phyloP scores from a whole-genome alignment of 352 stramenopile species.

The Globisporangium iwayamae region DNA sequence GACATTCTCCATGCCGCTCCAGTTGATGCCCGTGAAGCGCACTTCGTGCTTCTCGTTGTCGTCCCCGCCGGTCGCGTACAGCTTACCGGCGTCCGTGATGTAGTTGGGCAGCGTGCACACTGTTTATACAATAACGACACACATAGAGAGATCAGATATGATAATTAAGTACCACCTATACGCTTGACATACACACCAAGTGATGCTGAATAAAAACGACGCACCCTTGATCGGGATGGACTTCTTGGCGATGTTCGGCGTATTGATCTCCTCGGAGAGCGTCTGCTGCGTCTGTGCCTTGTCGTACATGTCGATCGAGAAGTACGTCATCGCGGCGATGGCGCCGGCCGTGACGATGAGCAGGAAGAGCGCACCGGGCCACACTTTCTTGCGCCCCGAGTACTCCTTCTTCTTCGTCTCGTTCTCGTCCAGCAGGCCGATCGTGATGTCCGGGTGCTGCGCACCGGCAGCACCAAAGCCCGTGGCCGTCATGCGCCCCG shows the following conservation, averaged over 20 bases:
- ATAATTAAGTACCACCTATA: background rate
- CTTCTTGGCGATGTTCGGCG: constrained; percentile 27
- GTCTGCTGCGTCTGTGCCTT: constrained; percentile 60
- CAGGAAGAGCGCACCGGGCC: constrained; percentile 73
- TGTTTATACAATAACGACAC: constrained; percentile 14
- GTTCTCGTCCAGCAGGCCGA: constrained; percentile 60
- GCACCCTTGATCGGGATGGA: constrained; percentile 41
- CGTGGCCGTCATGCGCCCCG: constrained; percentile 18
- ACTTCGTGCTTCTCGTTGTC: constrained; percentile 52
- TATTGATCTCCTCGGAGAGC: constrained; percentile 48
- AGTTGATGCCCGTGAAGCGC: constrained; percentile 85
- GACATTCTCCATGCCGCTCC: constrained; percentile 83
- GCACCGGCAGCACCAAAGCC: constrained; percentile 2
- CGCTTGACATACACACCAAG: background rate
- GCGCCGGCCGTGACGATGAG: constrained; percentile 46
- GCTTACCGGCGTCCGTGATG: constrained; percentile 45
- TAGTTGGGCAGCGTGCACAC: constrained; percentile 77
- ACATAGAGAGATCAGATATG: background rate
- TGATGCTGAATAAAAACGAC: background rate
- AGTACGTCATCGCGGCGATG: constrained; percentile 58
- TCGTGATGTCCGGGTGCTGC: constrained; percentile 66
- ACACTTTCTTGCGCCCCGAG: constrained; percentile 71
- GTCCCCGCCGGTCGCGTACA: constrained; percentile 59
- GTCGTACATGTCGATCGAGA: constrained; percentile 55
- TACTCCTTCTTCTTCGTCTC: constrained; percentile 41